phyloP scores from a whole-genome alignment of 257 asterid species.

The Nicotiana sylvestris region DNA sequence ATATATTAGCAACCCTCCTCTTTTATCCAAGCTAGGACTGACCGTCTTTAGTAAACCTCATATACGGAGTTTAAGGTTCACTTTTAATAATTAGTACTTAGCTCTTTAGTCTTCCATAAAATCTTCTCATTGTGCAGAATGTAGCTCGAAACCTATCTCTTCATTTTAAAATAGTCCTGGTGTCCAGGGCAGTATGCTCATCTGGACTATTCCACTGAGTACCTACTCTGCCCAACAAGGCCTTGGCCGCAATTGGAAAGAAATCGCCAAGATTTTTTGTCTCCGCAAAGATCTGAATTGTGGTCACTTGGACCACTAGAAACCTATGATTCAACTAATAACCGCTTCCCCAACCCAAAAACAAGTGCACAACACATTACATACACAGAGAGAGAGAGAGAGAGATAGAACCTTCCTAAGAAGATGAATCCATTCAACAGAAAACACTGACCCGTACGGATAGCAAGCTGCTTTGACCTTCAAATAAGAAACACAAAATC shows the following conservation, averaged over 20 bases:
- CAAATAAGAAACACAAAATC: background rate
- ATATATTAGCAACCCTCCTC: no score
- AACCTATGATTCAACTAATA: background rate
- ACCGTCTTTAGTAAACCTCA: background rate
- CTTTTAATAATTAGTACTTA: background rate
- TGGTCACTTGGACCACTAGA: background rate
- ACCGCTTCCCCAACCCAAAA: background rate
- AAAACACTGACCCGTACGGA: constrained; percentile 92
- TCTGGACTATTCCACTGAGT: background rate
- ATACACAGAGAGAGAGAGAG: background rate
- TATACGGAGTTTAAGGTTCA: background rate
- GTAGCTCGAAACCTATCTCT: background rate
- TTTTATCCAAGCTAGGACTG: no score
- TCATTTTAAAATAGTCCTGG: background rate
- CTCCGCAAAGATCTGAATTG: background rate
- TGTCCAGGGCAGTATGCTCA: background rate
- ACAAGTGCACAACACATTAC: background rate
- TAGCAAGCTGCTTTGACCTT: constrained; percentile 83
- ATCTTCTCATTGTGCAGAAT: background rate
- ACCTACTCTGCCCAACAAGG: background rate
- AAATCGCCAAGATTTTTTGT: background rate
- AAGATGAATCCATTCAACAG: constrained; percentile 86
- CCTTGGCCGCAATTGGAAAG: no score
- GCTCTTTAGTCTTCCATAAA: background rate
- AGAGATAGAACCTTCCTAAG: constrained; percentile 66